A percentile compares a stretch with the other conserved stretches of the same genome.
phyloP scores from a whole-genome alignment of 306 rosid genomes.

The Cyclanthera cordifolia region DNA sequence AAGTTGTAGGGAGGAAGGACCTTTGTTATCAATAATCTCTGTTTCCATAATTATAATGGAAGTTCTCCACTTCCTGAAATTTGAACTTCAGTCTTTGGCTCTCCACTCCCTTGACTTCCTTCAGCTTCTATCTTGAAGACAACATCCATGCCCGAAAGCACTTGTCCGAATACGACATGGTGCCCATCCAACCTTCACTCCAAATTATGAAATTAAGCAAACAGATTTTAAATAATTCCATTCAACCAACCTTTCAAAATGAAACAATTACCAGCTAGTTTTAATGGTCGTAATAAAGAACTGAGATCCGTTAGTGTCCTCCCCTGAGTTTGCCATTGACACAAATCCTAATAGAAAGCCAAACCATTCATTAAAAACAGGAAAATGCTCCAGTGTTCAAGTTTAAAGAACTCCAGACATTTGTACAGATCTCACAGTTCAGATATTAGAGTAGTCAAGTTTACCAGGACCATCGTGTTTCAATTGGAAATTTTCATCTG shows the following conservation, averaged over 20 bases:
- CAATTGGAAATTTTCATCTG: conserved; percentile 68
- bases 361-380: neutral
- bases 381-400: neutral
- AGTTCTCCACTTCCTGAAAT: conserved; percentile 45
- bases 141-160: conserved; percentile 40
- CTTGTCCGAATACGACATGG: conserved; percentile 55
- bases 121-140: conserved; percentile 40
- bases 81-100: conserved; percentile 27
- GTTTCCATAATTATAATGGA: conserved; percentile 15
- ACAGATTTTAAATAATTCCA: neutral
- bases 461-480: conserved; percentile 73
- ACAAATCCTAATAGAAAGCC: conserved; percentile 40
- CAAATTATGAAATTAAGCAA: conserved; percentile 12
- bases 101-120: conserved; percentile 21
- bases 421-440: neutral
- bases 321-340: conserved; percentile 85
- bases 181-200: conserved; percentile 66
- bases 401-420: neutral
- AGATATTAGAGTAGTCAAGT: conserved; percentile 7
- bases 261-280: conserved; percentile 55
- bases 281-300: conserved; percentile 74
- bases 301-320: conserved; percentile 85
- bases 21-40: neutral
- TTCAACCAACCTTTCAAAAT: neutral
- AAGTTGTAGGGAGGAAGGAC: neutral